Evolutionary conservation across 2,329 filamentous ascomycete species (phyloP), one percentile per base, ranked within the genome.

Genomic region (Zopfia rhizophila): DNA sequence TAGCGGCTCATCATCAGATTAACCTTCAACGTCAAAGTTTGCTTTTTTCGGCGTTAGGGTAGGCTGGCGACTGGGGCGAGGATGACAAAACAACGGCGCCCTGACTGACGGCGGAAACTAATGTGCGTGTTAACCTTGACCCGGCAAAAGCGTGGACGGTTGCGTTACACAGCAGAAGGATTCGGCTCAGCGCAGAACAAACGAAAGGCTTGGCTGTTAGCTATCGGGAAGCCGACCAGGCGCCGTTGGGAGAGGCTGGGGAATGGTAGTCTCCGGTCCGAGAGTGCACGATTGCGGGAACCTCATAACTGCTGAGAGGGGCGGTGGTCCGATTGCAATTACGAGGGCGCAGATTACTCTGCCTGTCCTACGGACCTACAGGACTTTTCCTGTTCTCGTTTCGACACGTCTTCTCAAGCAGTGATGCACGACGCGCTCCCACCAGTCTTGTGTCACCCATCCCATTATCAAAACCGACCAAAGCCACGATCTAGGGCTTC

Each of bases 21-120:
- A 54, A 55, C 52, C 51, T 36, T 54, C 19, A 31, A 35, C 29
- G 36, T 36, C 22, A 27, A 28, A 22, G 17, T 45, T 54, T 42
- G 33, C 35, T 45, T 40, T 23, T 50, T 44, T 24, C 29, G 40
- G n/a, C 24, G 19, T 19, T 45, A 35, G 45, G 30, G 23, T 21
- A 27, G 24, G 27, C 21, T 12, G 40, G 41, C 5, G n/a, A n/a
- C n/a, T 24, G 14, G 16, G 41, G 33, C 32, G 31, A 27, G 42
- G 45, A 51, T 48, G 40, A 51, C 42, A 48, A 50, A 45, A 37
- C 38, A 48, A 42, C 29, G 42, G 33, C 33, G 41, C 52, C 47
- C 56, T 50, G 60, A 56, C 55, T 67, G 65, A 69, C 65, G 63
- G 64, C 63, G 67, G 67, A 60, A 63, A 57, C 67, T 69, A 69